Base-by-base conservation (phyloP, 805 yeast species). In the Sporopachydermia lactativora region DNA sequence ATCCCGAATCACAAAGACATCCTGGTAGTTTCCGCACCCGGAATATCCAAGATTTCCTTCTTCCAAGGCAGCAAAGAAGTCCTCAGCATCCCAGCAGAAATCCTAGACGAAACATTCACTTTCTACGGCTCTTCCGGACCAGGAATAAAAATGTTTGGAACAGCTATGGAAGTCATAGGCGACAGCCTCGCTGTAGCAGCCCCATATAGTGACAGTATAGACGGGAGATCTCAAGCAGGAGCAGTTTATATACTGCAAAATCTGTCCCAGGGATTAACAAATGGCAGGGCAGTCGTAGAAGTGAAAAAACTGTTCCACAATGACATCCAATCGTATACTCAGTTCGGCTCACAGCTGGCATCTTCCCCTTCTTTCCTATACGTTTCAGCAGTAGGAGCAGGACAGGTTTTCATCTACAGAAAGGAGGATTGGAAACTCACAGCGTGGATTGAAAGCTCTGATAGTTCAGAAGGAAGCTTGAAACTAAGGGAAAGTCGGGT, bases 91-190 rank as follows among this genome's bases (percentile, higher is more conserved):
- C 2, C 18, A 15, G 19, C 11, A 11, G 39, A 11, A 15, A 18
- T 4, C 48, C 47, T 31, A 49, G 62, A 1, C 59, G 64, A 61
- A 45, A 46, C 2, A 37, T 62, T 2, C 60, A 65, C 46, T 52
- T 47, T 17, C 54, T 60, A 2, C 57, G 40, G 49, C 53, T 2
- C 61, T 61, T 1, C 46, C 44, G 19, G 38, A 46, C 6, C 58
- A 55, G 6, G 36, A 11, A 15, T 3, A 41, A 31, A 13, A 48
- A 18, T 52, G 52, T 4, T 15, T 17, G 2, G 8, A 42, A 0
- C 15, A 41, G 2, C 4, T 38, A 1, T 52, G 54, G 52, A 39
- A 40, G 31, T 36, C 35, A 5, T 6, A 15, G 15, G 41, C 41
- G 15, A 15, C 34, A 34, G 6, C 14, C 41, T 13, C n/a, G 41